Evolutionary conservation across 2,329 filamentous ascomycete genomes (phyloP), one percentile per base, ranked within the genome.

Genomic region (Ploettnerulaceae sp.): DNA sequence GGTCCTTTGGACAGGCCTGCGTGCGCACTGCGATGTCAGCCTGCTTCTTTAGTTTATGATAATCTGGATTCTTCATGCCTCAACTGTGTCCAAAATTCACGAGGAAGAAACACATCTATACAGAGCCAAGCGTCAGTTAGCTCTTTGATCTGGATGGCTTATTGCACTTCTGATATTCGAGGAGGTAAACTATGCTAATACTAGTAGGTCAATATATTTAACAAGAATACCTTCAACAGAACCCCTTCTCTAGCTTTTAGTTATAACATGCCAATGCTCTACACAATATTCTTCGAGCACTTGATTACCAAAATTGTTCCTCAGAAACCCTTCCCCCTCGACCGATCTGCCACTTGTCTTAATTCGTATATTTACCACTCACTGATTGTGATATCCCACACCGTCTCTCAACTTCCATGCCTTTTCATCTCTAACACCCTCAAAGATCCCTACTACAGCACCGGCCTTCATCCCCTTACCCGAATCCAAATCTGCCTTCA

Each of bases 251-350:
- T 2, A 14, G 14, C 24, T 14, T 39, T 29, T 12, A n/a, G 4
- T 9, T 8, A 29, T 29, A 29, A n/a, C 25, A 17, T n/a, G 9
- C 25, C 17, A 17, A 17, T 28, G 11, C 35, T 37, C 35, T 39
- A 39, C 36, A 28, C 25, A 39, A 29, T 18, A 25, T 39, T 39
- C 24, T 17, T 20, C 17, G 9, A 20, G 17, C 22, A 39, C 36
- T 28, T 39, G 8, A 14, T 39, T 25, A 29, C 36, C 36, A 29
- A 39, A 29, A 37, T 39, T n/a, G 24, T 28, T 17, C 14, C 33
- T 35, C 24, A 7, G 20, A 39, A 28, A 4, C 8, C 9, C 29
- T 7, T 21, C 12, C 12, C 14, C 15, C 6, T n/a, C 25, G 7
- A 7, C 24, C 15, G 2, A 4, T 4, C 36, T 18, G 7, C 14